These are phyloP conservation scores for Buddleja alternifolia DNA, from an alignment of 257 asterid genomes.

Conservation along the genomic window DNA sequence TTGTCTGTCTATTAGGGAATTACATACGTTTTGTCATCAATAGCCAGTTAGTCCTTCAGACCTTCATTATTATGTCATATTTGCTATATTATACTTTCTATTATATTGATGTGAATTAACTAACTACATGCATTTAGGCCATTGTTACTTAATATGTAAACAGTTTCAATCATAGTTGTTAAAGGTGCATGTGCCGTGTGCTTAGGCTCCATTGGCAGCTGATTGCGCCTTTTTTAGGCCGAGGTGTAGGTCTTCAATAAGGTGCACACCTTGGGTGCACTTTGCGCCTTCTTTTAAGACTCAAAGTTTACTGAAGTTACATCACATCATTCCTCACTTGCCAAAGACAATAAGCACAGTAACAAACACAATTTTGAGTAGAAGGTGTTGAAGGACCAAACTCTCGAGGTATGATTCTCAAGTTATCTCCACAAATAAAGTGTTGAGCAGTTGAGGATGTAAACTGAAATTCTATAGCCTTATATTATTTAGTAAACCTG, in stretches of 20 bases:
- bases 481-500: background rate
- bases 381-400: background rate
- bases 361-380: background rate
- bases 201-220: background rate
- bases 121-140: too few species aligned
- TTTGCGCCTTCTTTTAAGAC: background rate
- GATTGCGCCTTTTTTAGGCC: background rate
- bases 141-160: too few species aligned
- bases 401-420: slow-evolving; percentile 1
- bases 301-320: too few species aligned
- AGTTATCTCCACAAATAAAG: background rate
- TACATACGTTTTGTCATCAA: background rate
- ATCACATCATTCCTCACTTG: background rate
- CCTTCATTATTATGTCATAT: background rate
- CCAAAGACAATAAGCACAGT: background rate
- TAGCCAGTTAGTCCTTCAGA: background rate
- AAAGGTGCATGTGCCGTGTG: background rate
- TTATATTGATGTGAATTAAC: too few species aligned
- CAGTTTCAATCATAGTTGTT: too few species aligned
- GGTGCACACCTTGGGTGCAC: background rate
- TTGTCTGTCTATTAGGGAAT: background rate
- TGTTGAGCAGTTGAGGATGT: too few species aligned
- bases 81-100: too few species aligned
- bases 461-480: background rate
- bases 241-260: background rate